phyloP scores from a whole-genome alignment of 768 basidiomycete genomes.

The Lactarius pseudohatsudake region DNA sequence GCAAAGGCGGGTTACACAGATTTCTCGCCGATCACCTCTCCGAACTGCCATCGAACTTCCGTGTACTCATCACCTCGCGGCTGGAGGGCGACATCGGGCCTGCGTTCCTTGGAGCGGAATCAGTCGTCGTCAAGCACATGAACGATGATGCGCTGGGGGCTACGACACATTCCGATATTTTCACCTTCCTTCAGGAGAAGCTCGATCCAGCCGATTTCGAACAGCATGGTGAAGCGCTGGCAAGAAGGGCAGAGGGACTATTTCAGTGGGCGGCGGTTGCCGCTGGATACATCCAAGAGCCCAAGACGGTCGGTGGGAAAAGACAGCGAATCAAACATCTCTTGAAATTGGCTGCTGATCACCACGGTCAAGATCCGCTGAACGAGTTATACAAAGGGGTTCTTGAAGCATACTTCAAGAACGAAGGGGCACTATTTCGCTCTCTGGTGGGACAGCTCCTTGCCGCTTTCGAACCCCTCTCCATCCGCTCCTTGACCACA shows the following conservation, averaged over 20 bases:
- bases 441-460: constrained; percentile 6
- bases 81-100: background rate
- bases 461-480: constrained; percentile 10
- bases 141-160: background rate
- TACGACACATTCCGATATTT: background rate
- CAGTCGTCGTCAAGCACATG: background rate
- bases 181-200: background rate
- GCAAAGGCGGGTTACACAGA: background rate
- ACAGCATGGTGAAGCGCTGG: background rate
- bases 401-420: background rate
- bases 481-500: background rate
- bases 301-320: background rate
- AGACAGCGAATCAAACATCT: background rate
- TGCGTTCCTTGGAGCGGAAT: background rate
- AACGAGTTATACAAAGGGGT: background rate
- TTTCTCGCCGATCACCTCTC: background rate
- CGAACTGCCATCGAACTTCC: constrained; percentile 3
- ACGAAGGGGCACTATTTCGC: background rate
- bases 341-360: background rate
- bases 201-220: background rate
- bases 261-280: constrained; percentile 3
- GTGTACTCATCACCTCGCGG: constrained; percentile 6
- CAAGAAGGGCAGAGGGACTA: background rate
- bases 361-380: background rate
- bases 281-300: background rate